These are phyloP conservation scores for Cladosporium sp. DNA, from an alignment of 2,329 filamentous ascomycete genomes.

Conservation along the genomic window DNA sequence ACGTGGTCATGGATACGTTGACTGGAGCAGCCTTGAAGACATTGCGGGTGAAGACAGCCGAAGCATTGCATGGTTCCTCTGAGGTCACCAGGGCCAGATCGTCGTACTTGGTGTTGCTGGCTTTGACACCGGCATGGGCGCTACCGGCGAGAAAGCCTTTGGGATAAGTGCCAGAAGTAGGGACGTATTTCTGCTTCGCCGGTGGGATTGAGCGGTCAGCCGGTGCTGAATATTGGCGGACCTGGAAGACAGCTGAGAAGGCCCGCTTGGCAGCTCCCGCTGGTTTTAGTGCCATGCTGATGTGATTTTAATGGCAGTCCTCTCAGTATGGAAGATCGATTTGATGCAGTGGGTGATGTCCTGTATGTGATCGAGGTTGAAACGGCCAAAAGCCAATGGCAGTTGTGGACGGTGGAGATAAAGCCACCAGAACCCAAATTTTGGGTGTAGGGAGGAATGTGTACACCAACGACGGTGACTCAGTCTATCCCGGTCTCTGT, in stretches of 20 bases:
- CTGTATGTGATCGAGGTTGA: too few relatives aligned
- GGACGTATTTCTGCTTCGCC: constrained; percentile 87
- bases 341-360: too few relatives aligned
- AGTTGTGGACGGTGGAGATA: not conserved
- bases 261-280: constrained; percentile 21
- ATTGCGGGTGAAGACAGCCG: constrained; percentile 96
- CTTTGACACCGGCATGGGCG: constrained; percentile 89
- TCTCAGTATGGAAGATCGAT: too few relatives aligned
- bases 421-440: not conserved
- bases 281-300: constrained; percentile 19
- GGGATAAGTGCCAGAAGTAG: constrained; percentile 79
- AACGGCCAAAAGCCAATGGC: not conserved
- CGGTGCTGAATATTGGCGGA: constrained; percentile 57
- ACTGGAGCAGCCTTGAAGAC: constrained; percentile 97
- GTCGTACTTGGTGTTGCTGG: constrained; percentile 83
- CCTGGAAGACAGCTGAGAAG: constrained; percentile 31
- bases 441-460: too few relatives aligned
- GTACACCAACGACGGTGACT: too few relatives aligned
- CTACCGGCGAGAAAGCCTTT: constrained; percentile 84
- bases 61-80: constrained; percentile 77
- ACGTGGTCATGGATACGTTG: constrained; percentile 70
- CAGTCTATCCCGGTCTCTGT: too few relatives aligned
- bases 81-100: constrained; percentile 88
- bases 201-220: constrained; percentile 60
- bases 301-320: too few relatives aligned